Base-by-base conservation (phyloP, 768 basidiomycete genomes). In the Russula compacta region DNA sequence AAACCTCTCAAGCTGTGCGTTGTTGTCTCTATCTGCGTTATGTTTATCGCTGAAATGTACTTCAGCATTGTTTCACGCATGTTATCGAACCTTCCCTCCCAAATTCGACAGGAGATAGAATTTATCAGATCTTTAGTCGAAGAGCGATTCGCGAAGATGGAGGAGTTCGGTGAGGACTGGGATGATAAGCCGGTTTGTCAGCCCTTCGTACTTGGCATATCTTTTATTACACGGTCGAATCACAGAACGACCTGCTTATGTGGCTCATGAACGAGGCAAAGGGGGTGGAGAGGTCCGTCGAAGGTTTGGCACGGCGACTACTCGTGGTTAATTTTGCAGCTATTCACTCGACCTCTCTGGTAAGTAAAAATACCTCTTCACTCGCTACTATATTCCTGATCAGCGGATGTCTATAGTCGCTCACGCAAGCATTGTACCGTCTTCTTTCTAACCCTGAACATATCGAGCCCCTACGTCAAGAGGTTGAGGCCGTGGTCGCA, bases 231-330 rank as follows among this genome's bases (percentile, higher is more conserved):
- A 11, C 8, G 4, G n/a, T 5, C 33, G 17, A 21, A 33, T 21
- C 11, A 12, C 42, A 78, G 80, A 76, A 77, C 55, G 79, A 82
- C 63, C 65, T 78, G 40, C 71, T 81, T 5, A 73, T 72, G 43
- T 82, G 80, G 80, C 65, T 80, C 7, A 67, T 81, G 43, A 77
- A 76, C 39, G 68, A 69, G 15, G 76, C 76, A 0, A 50, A 69
- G 33, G 73, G 68, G 29, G 50, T 69, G 4, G 72, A 75, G 56
- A 67, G 70, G 19, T 71, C 70, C 0, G 56, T 73, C 9, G 66
- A 66, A n/a, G 70, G 74, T 36, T 65, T 79, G 8, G 71, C 72
- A 9, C 53, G 60, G 4, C 61, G 65, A 19, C 40, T 74, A 8
- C 60, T 74, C 11, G 14, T 58, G n/a, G 50, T 72, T 35, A 76